Evolutionary conservation across 2,329 filamentous ascomycete genomes (phyloP), one percentile per base, ranked within the genome.

Genomic region (Fusarium decemcellulare): DNA sequence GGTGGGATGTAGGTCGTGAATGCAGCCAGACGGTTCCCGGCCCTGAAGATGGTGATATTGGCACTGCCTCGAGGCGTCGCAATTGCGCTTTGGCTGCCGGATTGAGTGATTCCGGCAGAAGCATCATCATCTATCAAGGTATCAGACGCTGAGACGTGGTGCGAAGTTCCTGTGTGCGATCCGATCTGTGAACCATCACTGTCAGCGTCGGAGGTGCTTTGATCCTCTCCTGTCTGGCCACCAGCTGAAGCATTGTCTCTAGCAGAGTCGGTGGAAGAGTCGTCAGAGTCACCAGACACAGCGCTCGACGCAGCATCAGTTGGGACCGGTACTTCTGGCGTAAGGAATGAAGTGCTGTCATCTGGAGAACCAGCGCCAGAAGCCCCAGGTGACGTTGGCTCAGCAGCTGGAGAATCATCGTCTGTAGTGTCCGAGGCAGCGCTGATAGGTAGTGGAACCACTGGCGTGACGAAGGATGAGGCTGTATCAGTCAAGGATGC

Each of bases 21-120:
- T n/a, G 62, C 8, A 1, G 42, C 44, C 6, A 27, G 10, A 0
- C 66, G 65, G 1, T 9, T 12, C 0, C 65, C 65, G 4, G 36
- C 7, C 12, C 61, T 68, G 9, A 69, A 68, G n/a, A 68, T 64
- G 1, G 66, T 68, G 6, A 69, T 36, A 0, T 63, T 68, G 18
- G 47, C 34, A 0, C 29, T 11, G n/a, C 16, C 43, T 4, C 11
- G 18, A 2, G 18, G 11, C 4, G 66, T 16, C 4, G 29, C 30
- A 0, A 18, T 15, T 6, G 44, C 65, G 1, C 36, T 30, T 4
- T 51, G 37, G 4, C n/a, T 36, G 0, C 10, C 48, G 0, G 58
- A 47, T 6, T 12, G 11, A 15, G 63, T 43, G 1, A 32, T 18
- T 0, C 2, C 23, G 2, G 32, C 9, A 8, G 46, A 27, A 1